These are phyloP conservation scores for Psilocybe sp. DNA, from an alignment of 768 basidiomycete species.

Conservation along the genomic window DNA sequence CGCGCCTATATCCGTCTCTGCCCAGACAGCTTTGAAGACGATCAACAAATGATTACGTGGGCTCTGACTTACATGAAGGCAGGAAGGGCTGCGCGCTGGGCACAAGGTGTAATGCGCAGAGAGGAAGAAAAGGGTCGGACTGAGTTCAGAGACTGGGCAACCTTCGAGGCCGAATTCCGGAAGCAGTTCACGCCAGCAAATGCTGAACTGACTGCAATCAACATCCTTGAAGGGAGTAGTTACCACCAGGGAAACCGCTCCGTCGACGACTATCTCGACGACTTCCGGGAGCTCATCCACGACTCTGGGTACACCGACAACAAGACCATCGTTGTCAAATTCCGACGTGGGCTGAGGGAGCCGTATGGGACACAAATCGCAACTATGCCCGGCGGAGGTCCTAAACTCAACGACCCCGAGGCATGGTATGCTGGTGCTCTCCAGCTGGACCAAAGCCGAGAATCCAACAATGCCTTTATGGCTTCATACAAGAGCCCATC, in stretches of 20 bases:
- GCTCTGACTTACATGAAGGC: slow-evolving; percentile 4
- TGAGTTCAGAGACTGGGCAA: slow-evolving; percentile 1
- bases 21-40: not conserved
- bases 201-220: not conserved
- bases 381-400: not conserved
- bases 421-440: not conserved
- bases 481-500: not conserved
- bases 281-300: slow-evolving; percentile 13
- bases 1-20: not conserved
- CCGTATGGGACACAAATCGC: not conserved
- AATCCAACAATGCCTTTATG: not conserved
- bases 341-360: slow-evolving; percentile 1
- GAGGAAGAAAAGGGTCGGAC: too few species aligned
- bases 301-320: slow-evolving; percentile 10
- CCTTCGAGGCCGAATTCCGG: slow-evolving; percentile 3
- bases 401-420: not conserved
- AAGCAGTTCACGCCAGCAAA: not conserved
- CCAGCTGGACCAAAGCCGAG: not conserved
- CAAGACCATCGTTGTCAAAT: slow-evolving; percentile 1
- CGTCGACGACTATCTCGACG: slow-evolving; percentile 15
- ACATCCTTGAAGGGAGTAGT: slow-evolving; percentile 1
- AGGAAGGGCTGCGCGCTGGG: slow-evolving; percentile 2
- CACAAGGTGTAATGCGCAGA: not conserved
- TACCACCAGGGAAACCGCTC: slow-evolving; percentile 9
- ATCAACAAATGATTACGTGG: not conserved